These are phyloP conservation scores for Sporobolus alterniflorus DNA, from an alignment of 202 grass and related monocot genomes.

Conservation along the genomic window DNA sequence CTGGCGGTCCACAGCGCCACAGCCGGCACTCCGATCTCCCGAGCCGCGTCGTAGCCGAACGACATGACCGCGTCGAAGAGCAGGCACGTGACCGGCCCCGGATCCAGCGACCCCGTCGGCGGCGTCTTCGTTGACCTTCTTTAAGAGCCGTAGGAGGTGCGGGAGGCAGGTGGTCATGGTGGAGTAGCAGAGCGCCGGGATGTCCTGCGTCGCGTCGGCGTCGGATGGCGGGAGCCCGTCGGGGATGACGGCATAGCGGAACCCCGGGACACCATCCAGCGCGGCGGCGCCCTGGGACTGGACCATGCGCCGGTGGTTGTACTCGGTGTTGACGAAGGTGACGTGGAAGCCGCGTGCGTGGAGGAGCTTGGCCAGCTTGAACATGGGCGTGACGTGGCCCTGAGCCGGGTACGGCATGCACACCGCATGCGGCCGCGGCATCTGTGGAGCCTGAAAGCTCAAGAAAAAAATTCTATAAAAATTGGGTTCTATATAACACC, in stretches of 20 bases:
- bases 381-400: slow-evolving; percentile 72
- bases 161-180: slow-evolving; percentile 1
- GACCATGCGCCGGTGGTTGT: slow-evolving; percentile 57
- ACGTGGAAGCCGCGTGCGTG: slow-evolving; percentile 70
- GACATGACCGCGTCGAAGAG: slow-evolving; percentile 17
- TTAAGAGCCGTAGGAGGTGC: slow-evolving; percentile 18
- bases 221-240: not conserved
- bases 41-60: slow-evolving; percentile 31
- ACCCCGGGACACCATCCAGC: slow-evolving; percentile 6
- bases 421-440: slow-evolving; percentile 46
- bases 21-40: slow-evolving; percentile 34
- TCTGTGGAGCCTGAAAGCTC: too few relatives aligned
- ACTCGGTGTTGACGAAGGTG: slow-evolving; percentile 79
- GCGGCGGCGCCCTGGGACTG: slow-evolving; percentile 5
- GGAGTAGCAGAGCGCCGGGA: slow-evolving; percentile 32
- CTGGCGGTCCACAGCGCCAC: slow-evolving; percentile 37
- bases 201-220: slow-evolving; percentile 36
- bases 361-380: slow-evolving; percentile 68
- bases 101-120: not conserved
- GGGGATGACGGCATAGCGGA: not conserved
- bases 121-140: not conserved
- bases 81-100: slow-evolving; percentile 37
- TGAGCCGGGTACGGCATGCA: slow-evolving; percentile 75
- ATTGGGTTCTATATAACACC: too few relatives aligned
- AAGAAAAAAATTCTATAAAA: too few relatives aligned